Evolutionary conservation across 441 rosid species (phyloP).

Genomic region (Pelargonium fulgidum): DNA sequence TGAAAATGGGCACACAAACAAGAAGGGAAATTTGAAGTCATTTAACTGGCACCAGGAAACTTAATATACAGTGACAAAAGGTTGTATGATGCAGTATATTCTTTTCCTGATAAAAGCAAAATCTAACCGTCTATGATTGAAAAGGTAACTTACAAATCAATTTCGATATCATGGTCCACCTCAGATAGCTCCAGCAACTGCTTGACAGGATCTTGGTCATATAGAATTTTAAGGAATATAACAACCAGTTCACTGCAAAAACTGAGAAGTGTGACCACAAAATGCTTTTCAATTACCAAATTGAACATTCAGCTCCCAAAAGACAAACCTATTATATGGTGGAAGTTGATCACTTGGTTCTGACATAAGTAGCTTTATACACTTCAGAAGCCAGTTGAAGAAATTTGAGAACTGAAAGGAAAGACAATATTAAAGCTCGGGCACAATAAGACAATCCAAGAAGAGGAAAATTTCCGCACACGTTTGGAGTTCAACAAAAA

Average conservation of each 20-base stretch:
- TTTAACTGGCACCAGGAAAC: no score
- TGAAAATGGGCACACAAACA: no score
- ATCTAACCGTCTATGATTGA: slow-evolving; percentile 16
- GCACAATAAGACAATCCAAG: slow-evolving; percentile 15
- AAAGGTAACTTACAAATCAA: slow-evolving; percentile 57
- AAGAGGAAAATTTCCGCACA: background rate
- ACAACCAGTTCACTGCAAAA: slow-evolving; percentile 80
- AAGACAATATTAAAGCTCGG: slow-evolving; percentile 19
- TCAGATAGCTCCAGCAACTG: slow-evolving; percentile 60
- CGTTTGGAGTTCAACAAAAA: background rate
- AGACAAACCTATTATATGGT: slow-evolving; percentile 62
- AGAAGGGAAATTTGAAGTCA: no score
- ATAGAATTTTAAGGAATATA: slow-evolving; percentile 82
- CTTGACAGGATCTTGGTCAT: slow-evolving; percentile 90
- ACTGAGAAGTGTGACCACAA: slow-evolving; percentile 20
- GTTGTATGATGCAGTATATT: slow-evolving; percentile 1
- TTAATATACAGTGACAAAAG: background rate
- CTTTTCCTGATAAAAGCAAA: background rate
- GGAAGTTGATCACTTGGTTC: slow-evolving; percentile 85
- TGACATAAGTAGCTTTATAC: slow-evolving; percentile 83
- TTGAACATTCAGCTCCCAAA: slow-evolving; percentile 15
- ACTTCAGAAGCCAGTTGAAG: slow-evolving; percentile 88
- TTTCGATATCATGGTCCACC: slow-evolving; percentile 47
- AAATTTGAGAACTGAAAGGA: slow-evolving; percentile 75
- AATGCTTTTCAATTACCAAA: slow-evolving; percentile 14